phyloP scores from a whole-genome alignment of 257 asterid genomes.

The Galeopsis tetrahit region DNA sequence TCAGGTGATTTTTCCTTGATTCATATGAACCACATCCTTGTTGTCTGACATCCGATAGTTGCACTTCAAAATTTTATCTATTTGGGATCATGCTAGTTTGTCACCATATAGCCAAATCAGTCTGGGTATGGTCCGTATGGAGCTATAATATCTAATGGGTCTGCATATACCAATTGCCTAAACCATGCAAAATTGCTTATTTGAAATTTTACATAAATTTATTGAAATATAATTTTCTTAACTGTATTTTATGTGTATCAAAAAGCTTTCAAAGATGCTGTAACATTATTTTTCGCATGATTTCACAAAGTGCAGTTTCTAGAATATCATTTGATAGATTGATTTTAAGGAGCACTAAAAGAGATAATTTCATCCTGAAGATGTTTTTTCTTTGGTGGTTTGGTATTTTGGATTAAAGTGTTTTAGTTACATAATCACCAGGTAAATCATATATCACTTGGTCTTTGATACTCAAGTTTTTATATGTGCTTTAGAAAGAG shows the following conservation, averaged over 20 bases:
- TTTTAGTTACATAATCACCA: neutral
- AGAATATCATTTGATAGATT: constrained; percentile 9
- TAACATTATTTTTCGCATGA: neutral
- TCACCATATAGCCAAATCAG: constrained; percentile 19
- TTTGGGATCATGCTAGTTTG: constrained; percentile 17
- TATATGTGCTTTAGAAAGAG: constrained; percentile 5
- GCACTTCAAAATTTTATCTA: constrained; percentile 17
- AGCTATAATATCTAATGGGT: constrained; percentile 3
- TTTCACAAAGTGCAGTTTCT: neutral
- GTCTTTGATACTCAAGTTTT: constrained; percentile 13
- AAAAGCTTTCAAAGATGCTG: neutral
- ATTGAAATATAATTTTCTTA: neutral
- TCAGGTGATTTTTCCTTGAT: constrained; percentile 60
- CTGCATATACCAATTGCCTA: constrained; percentile 8
- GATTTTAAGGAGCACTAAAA: neutral
- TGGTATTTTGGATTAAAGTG: neutral
- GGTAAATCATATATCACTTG: constrained; percentile 5
- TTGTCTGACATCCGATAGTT: constrained; percentile 29
- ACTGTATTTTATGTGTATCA: neutral
- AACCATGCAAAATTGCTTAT: neutral
- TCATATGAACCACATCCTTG: constrained; percentile 24
- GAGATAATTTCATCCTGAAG: constrained; percentile 12
- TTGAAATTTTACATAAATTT: neutral
- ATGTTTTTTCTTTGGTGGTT: neutral
- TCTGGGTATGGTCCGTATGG: constrained; percentile 4